These are phyloP conservation scores for Collariella sp. DNA, from an alignment of 495 filamentous ascomycete genomes.

Conservation along the genomic window DNA sequence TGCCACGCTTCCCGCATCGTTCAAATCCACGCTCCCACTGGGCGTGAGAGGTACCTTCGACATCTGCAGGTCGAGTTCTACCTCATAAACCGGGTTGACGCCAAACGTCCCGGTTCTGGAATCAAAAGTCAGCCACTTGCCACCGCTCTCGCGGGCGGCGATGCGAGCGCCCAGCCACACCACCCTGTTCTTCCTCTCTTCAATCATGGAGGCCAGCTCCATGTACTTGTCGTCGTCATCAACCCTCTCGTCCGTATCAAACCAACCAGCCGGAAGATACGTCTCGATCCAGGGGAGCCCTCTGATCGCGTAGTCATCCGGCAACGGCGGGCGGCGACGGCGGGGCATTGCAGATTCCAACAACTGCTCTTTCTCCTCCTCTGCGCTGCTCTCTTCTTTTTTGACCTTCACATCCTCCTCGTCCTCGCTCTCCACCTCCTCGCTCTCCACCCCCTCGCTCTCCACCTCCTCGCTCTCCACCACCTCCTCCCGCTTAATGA, in stretches of 20 bases:
- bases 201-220: constrained; percentile 56
- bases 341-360: neutral
- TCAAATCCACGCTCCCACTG: too few species aligned
- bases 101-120: constrained; percentile 25
- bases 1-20: too few species aligned
- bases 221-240: constrained; percentile 72
- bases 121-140: constrained; percentile 33
- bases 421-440: neutral
- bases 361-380: constrained; percentile 13
- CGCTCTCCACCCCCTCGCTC: too few species aligned
- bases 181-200: constrained; percentile 60
- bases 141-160: constrained; percentile 26
- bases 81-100: neutral
- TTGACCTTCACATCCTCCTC: neutral
- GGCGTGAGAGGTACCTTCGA: neutral
- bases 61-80: constrained; percentile 15
- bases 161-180: constrained; percentile 61
- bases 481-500: too few species aligned
- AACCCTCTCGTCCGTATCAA: constrained; percentile 49
- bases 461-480: too few species aligned
- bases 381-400: constrained; percentile 21
- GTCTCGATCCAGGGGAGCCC: constrained; percentile 63
- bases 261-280: constrained; percentile 65
- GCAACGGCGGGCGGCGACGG: constrained; percentile 45
- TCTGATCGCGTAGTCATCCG: constrained; percentile 75